Base-by-base conservation (phyloP, 495 filamentous ascomycete species). In the Penicillium cinerascens region DNA sequence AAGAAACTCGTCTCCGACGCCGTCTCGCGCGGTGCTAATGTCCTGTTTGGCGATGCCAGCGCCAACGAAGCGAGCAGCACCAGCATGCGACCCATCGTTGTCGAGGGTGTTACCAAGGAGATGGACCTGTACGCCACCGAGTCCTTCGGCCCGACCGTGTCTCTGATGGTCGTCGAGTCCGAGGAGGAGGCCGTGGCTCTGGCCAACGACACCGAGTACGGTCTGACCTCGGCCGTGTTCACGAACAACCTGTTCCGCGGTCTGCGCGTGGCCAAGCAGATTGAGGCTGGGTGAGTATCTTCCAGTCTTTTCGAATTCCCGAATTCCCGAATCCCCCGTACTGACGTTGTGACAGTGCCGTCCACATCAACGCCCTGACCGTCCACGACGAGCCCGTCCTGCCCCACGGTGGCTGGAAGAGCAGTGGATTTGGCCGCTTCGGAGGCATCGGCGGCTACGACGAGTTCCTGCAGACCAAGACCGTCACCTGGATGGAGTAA, bases 391-490 rank as follows among this genome's bases (percentile, higher is more conserved):
- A 95, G 71, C 68, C 82, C 11, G 74, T 73, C 17, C 63, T 95
- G 49, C 89, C 91, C 5, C 90, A 95, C 69, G 91, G 92, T 21
- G 92, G 91, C 25, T 82, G 82, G 61, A 97, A 97, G 80, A 81
- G 81, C 46, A 91, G 86, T 59, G 92, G 92, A 9, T 92, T 82
- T 65, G 92, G 91, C n/a, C 71, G 83, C 2, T 85, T 85, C 66
- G 81, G 79, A 53, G 80, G 70, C 10, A 59, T 67, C 26, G 67
- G 67, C 45, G 83, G 79, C 3, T 71, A 82, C 41, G 76, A 87
- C 23, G 92, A 97, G 73, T 97, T 91, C 79, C 65, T 92, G 65
- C 79, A 84, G 68, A 84, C 83, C 26, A 97, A 97, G 81, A 91
- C 85, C 2, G 78, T 96, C 3, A 95, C 90, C 5, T 95, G 74